Evolutionary conservation across 176 grass and related monocot species (phyloP).

Genomic region (Phragmites australis): DNA sequence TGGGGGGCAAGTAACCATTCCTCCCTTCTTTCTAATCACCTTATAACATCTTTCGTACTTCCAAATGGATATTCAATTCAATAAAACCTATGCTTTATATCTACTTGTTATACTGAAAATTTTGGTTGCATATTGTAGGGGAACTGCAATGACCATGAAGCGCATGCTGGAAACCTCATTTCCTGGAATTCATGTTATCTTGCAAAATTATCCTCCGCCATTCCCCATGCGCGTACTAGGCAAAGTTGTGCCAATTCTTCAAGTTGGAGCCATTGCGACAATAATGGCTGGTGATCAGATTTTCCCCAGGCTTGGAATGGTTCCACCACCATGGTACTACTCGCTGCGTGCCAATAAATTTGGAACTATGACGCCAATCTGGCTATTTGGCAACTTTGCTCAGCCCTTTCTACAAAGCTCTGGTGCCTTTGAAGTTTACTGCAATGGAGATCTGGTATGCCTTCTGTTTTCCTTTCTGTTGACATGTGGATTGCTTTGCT

Average conservation of each 20-base stretch:
- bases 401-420: slow-evolving; percentile 90
- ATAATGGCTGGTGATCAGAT: slow-evolving; percentile 91
- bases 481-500: slow-evolving; percentile 22
- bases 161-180: slow-evolving; percentile 91
- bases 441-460: slow-evolving; percentile 88
- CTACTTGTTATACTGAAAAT: background rate
- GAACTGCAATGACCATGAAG: slow-evolving; percentile 85
- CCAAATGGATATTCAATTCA: background rate
- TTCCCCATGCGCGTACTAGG: slow-evolving; percentile 78
- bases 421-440: slow-evolving; percentile 97
- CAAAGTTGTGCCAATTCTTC: slow-evolving; percentile 86
- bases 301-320: slow-evolving; percentile 85
- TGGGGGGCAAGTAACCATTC: background rate
- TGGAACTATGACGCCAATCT: slow-evolving; percentile 85
- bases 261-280: slow-evolving; percentile 74
- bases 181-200: slow-evolving; percentile 82
- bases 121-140: slow-evolving; percentile 52
- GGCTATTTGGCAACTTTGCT: slow-evolving; percentile 83
- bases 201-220: slow-evolving; percentile 81
- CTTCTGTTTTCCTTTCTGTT: slow-evolving; percentile 8
- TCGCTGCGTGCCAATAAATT: slow-evolving; percentile 76
- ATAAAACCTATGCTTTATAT: background rate
- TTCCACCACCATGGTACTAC: slow-evolving; percentile 71
- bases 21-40: background rate
- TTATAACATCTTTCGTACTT: background rate